Base-by-base conservation (phyloP, 805 yeast genomes). In the Hanseniaspora nectarophila region DNA sequence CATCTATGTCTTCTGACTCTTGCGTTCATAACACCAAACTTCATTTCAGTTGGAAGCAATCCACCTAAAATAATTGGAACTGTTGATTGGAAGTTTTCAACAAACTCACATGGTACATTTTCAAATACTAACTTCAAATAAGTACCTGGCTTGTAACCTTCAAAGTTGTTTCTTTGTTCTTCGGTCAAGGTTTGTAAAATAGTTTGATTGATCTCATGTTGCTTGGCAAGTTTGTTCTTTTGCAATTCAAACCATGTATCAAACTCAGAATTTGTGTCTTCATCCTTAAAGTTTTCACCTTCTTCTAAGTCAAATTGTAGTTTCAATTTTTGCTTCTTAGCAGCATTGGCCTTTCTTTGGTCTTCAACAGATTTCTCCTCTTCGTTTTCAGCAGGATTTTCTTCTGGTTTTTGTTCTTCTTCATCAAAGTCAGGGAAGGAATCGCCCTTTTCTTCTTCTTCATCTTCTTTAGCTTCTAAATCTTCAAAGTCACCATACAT, bases 241-340 rank as follows among this genome's bases (percentile, higher is more conserved):
- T 92, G 97, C 66, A 84, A 79, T 65, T 90, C 97, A 65, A 90
- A 92, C 98, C 98, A 92, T 0, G 96, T 88, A 60, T 90, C 97
- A 53, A 86, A 87, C 62, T 85, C 94, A 55, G 75, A 75, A 63
- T 85, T 88, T 12, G 85, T 85, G 56, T 86, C 95, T 56, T 82
- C 85, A 24, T 81, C 87, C 16, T 85, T 85, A 58, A 78, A 78
- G 54, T 78, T 82, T 43, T 79, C 80, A 54, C 79, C 81, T 57
- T 76, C 81, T 54, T 73, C 76, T 64, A 66, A 59, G 54, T 92
- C 97, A 62, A 92, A 87, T 63, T 92, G 97, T 60, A 85, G 73
- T 55, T 88, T 81, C 54, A 90, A 73, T 61, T 85, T 81, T 57
- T 89, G 97, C 61, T 92, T 94, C 71, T 85, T 88, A 56, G 82